A percentile compares a stretch with the other conserved stretches of the same genome.
Conservation (phyloP, 2,329 filamentous ascomycete genomes). For the Fusarium papillatum region DNA sequence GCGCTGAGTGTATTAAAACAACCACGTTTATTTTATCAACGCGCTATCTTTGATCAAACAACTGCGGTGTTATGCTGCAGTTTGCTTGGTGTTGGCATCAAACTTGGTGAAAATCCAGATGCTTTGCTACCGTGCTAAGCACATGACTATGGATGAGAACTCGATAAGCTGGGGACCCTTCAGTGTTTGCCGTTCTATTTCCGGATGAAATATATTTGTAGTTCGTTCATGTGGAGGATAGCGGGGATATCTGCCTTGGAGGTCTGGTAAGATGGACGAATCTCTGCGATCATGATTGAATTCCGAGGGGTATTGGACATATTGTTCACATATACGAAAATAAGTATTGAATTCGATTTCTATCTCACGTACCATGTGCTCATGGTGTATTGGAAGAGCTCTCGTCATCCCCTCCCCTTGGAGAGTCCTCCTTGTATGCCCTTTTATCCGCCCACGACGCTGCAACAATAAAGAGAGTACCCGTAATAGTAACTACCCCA, state of each 20-base stretch:
- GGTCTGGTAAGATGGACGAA: background rate
- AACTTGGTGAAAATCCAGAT: no score
- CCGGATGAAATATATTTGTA: background rate
- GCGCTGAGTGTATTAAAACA: background rate
- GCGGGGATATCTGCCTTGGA: no score
- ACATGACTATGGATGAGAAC: accelerated
- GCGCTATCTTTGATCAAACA: background rate
- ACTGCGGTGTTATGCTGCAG: background rate
- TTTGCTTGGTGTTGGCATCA: background rate
- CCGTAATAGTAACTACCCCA: background rate
- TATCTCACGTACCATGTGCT: background rate
- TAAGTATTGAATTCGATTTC: no score
- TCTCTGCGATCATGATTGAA: background rate
- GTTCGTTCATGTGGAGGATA: background rate
- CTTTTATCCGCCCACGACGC: background rate
- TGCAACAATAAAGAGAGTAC: background rate
- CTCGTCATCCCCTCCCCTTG: background rate
- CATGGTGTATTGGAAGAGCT: background rate
- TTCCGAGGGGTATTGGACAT: background rate
- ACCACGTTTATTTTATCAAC: accelerated
- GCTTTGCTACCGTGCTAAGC: background rate
- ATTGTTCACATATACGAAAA: background rate
- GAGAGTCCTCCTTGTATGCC: background rate
- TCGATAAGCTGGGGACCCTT: background rate
- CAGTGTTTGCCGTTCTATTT: background rate